A percentile compares a stretch with the other conserved stretches of the same genome.
Conservation (phyloP, 192 early-diverging fungal genomes). For the Physocladia obscura region DNA sequence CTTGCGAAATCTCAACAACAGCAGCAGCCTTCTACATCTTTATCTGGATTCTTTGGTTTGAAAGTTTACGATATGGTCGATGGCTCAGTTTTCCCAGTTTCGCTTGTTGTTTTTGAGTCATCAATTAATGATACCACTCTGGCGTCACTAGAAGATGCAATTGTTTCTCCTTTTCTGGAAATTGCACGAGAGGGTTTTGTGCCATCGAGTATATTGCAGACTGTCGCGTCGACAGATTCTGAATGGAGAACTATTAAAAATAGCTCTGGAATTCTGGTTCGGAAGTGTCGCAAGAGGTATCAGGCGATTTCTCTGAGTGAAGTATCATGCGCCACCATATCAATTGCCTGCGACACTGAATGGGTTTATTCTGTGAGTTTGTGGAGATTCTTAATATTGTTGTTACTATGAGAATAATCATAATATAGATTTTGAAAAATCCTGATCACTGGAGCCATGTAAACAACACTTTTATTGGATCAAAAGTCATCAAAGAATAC, state of each 20-base stretch:
- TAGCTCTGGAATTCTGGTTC: constrained; percentile 34
- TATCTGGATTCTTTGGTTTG: not conserved
- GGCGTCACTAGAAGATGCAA: not conserved
- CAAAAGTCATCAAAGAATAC: constrained; percentile 32
- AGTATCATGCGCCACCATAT: constrained; percentile 9
- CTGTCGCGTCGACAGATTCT: not conserved
- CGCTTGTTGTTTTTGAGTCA: not conserved
- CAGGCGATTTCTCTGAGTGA: constrained; percentile 38
- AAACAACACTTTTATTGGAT: constrained; percentile 39
- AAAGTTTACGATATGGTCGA: not conserved
- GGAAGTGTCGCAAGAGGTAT: constrained; percentile 36
- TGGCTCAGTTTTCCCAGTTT: not conserved
- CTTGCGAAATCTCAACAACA: not conserved
- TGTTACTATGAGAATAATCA: not conserved
- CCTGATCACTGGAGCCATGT: constrained; percentile 51
- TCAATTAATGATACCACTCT: not conserved
- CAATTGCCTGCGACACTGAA: constrained; percentile 46
- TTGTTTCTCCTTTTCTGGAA: not conserved
- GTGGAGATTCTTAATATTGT: not conserved
- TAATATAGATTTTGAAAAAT: constrained; percentile 49
- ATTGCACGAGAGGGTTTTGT: not conserved
- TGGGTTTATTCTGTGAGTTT: constrained; percentile 42
- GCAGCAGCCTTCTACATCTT: not conserved
- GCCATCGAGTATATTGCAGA: not conserved
- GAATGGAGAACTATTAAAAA: constrained; percentile 48